Evolutionary conservation across 2,329 filamentous ascomycete genomes (phyloP), one percentile per base, ranked within the genome.

Genomic region (Diplodia corticola): DNA sequence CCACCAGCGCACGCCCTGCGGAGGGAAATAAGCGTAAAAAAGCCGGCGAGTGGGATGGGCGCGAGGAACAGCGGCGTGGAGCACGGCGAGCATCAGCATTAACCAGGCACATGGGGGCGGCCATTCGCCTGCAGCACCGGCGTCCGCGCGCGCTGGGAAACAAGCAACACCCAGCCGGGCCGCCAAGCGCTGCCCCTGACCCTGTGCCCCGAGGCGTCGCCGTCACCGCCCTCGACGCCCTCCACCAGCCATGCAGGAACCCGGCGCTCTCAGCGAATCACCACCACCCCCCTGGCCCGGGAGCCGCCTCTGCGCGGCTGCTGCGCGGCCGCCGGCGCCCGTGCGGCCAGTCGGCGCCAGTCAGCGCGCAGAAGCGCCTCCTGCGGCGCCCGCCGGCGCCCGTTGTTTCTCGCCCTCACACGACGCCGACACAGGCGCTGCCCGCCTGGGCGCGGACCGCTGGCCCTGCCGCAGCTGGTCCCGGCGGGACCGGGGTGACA

Each of bases 1-100:
- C 44, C 28, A 20, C 15, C n/a, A n/a, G 28, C 30, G 60, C 46
- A 50, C 22, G 60, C 30, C n/a, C 60, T 63, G 60, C 60, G 60
- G 60, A 63, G 60, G 40, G 60, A 63, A 63, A 63, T 51, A 63
- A 63, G 60, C 60, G 60, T 53, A 63, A 53, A 63, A 40, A 63
- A n/a, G 44, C 55, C 55, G 55, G 55, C 55, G 55, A 60, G 55
- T 60, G 55, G 55, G 55, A 60, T 60, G 55, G 55, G 55, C 35
- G 55, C 37, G 33, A 35, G 30, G 7, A 40, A 60, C 22, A 40
- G 55, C 22, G 22, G 37, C 55, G 37, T 46, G 57, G 57, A 49
- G 40, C 57, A 13, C 20, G 44, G 20, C 33, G 57, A 33, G 57
- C 57, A 61, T 61, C 57, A 46, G 57, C 57, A 49, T 60, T 48